Conservation (phyloP, 495 filamentous ascomycete species). For the Tuber calosporum region DNA sequence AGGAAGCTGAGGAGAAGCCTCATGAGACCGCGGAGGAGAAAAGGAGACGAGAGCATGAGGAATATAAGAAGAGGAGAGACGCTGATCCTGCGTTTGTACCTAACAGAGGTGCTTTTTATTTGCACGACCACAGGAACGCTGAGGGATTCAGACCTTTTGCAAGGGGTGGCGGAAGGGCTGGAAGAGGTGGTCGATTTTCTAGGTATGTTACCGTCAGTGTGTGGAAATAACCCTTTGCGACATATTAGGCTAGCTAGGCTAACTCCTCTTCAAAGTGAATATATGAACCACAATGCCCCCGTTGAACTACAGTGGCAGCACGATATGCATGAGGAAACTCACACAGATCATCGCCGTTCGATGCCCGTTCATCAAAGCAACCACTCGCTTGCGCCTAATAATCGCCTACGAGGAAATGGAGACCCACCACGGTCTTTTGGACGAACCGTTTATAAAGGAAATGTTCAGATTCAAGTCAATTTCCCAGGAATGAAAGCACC, state of each 20-base stretch:
- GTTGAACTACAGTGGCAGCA: constrained; percentile 78
- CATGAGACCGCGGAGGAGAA: constrained; percentile 55
- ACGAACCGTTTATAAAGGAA: constrained; percentile 61
- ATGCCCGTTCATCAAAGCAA: constrained; percentile 45
- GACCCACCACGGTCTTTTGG: constrained; percentile 51
- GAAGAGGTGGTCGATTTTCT: constrained; percentile 45
- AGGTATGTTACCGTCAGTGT: constrained; percentile 20
- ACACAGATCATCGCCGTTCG: constrained; percentile 45
- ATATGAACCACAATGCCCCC: constrained; percentile 46
- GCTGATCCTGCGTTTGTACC: constrained; percentile 91
- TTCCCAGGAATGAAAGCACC: constrained; percentile 66
- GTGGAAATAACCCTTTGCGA: neutral
- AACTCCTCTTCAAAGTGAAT: constrained; percentile 56
- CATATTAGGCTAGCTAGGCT: constrained; percentile 39
- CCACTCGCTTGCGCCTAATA: constrained; percentile 44
- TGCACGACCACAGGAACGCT: constrained; percentile 86
- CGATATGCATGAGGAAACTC: constrained; percentile 85
- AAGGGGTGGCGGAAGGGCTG: constrained; percentile 51
- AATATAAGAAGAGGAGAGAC: constrained; percentile 77
- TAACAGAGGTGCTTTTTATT: constrained; percentile 90
- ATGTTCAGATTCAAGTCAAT: constrained; percentile 73
- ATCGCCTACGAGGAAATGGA: constrained; percentile 49
- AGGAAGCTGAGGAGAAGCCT: constrained; percentile 29
- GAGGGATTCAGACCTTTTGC: constrained; percentile 66
- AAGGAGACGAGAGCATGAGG: constrained; percentile 78